Base-by-base conservation (phyloP, 805 yeast genomes). In the Kazachstania bromeliacearum region DNA sequence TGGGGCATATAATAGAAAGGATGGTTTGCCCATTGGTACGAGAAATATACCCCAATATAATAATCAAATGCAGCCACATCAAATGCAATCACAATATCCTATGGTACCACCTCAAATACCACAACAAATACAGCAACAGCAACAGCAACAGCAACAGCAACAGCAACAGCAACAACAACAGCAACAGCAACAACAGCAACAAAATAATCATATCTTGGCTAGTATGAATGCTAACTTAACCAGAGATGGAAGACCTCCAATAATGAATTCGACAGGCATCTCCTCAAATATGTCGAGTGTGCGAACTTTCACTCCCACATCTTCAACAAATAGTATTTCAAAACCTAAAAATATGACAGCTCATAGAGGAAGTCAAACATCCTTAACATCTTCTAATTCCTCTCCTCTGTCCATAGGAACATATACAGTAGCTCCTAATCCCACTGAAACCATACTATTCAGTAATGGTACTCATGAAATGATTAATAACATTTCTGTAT, bases 401-500 rank as follows among this genome's bases (percentile, higher is more conserved):
- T 41, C 41, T 4, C 21, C 21, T 13, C 15, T 25, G 7, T 31
- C 31, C 25, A 15, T 15, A 12, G 22, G 13, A 7, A 12, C 19
- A 16, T 12, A 19, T 15, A 31, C 21, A 13, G 32, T 16, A n/a
- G 25, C 20, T n/a, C 33, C 21, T 10, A 31, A 15, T 19, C 24
- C 21, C 9, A n/a, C n/a, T 12, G 45, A 44, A 22, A 48, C 43
- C 20, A 38, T 51, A 9, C 27, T 55, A n/a, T 48, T 51, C 33
- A 52, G 45, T 31, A 54, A 51, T 9, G 66, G 78, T 15, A 70
- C 79, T 1, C 73, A 73, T 28, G 69, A 68, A 18, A 75, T 75
- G 81, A 75, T 75, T 45, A 72, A 65, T 47, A 71, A 75, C 45
- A 75, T 75, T 31, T 72, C 78, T 0, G 68, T 67, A 0, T 75